phyloP scores from a whole-genome alignment of 768 basidiomycete species.

The Hemileccinum rubropunctum region DNA sequence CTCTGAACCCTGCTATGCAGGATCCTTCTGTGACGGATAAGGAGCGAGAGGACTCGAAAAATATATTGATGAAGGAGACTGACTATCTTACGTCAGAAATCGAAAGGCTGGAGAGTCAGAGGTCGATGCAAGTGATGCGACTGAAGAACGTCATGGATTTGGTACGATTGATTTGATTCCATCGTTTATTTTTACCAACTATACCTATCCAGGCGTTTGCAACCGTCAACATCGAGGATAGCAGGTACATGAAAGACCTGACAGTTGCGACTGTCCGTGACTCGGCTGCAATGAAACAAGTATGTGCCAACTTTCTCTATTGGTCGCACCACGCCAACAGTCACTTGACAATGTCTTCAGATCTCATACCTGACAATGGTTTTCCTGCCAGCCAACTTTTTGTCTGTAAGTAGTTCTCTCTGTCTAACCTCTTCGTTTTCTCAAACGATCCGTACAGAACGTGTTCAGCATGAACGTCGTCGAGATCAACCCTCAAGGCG shows the following conservation, averaged over 20 bases:
- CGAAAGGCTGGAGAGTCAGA: conserved; percentile 40
- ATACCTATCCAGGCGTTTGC: conserved; percentile 47
- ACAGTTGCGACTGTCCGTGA: conserved; percentile 44
- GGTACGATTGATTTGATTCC: conserved; percentile 13
- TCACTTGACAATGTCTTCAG: not conserved
- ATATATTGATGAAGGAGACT: conserved; percentile 46
- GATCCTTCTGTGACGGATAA: conserved; percentile 12
- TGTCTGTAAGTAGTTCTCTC: conserved; percentile 22
- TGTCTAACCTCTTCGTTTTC: not conserved
- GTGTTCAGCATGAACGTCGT: conserved; percentile 57
- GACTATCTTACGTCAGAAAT: conserved; percentile 48
- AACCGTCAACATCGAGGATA: conserved; percentile 56
- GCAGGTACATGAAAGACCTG: conserved; percentile 48
- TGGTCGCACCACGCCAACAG: not conserved
- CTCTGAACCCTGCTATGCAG: conserved; percentile 48
- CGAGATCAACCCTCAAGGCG: conserved; percentile 34
- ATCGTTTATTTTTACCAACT: not conserved
- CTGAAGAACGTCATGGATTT: conserved; percentile 35
- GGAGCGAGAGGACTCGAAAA: conserved; percentile 21
- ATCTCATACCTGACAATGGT: conserved; percentile 56
- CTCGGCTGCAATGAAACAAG: conserved; percentile 40
- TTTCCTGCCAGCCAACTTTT: conserved; percentile 55
- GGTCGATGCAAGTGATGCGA: conserved; percentile 27
- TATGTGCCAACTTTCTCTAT: conserved; percentile 27
- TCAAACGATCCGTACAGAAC: conserved; percentile 32